phyloP scores from a whole-genome alignment of 2,329 filamentous ascomycete species.

The Capronia coronata region DNA sequence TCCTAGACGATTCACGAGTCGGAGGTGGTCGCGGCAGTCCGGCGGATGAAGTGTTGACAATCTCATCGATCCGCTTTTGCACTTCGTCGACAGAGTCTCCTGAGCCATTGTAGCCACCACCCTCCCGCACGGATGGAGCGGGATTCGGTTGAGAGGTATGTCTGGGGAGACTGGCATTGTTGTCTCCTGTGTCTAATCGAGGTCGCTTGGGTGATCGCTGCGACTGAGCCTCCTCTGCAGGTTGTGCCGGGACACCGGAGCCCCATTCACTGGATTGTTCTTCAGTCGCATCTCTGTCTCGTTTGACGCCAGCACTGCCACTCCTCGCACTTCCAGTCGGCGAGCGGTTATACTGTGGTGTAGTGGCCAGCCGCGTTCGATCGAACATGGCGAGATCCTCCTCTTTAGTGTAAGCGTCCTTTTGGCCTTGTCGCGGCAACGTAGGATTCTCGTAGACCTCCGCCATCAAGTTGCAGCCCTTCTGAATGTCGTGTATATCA shows the following conservation, averaged over 20 bases:
- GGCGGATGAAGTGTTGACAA: constrained; percentile 29
- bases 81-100: constrained; percentile 30
- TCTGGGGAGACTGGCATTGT: constrained; percentile 24
- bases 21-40: constrained; percentile 20
- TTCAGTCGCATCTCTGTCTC: constrained; percentile 36
- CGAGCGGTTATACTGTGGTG: constrained; percentile 17
- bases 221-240: constrained; percentile 13
- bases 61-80: constrained; percentile 36
- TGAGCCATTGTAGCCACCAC: constrained; percentile 7
- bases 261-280: constrained; percentile 20
- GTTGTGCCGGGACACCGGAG: constrained; percentile 13
- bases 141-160: neutral
- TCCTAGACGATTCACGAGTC: constrained; percentile 20
- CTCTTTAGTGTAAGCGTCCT: constrained; percentile 37
- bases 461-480: constrained; percentile 69
- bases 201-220: constrained; percentile 22
- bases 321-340: constrained; percentile 30
- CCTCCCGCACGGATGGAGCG: neutral
- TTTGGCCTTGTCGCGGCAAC: constrained; percentile 39
- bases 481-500: constrained; percentile 61
- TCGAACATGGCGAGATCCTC: constrained; percentile 32
- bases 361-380: constrained; percentile 32
- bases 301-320: constrained; percentile 35
- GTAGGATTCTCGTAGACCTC: constrained; percentile 45
- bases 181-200: constrained; percentile 18